Base-by-base conservation (phyloP, 371 early-diverging fungal genomes). In the Dinochytrium kinnereticum region DNA sequence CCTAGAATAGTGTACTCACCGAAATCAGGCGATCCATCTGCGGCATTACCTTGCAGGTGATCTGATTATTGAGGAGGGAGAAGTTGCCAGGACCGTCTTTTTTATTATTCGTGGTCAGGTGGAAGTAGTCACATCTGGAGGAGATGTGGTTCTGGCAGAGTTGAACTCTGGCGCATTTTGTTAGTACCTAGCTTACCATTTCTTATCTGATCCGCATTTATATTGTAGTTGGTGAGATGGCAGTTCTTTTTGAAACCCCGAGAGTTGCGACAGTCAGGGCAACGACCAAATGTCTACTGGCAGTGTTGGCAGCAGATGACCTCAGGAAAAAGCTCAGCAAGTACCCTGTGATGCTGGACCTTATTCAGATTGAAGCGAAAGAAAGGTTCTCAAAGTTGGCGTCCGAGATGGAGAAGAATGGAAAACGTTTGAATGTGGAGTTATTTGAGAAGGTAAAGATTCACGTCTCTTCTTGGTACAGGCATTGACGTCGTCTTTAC, bases 191-290 rank as follows among this genome's bases (percentile, higher is more conserved):
- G 36, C 7, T 21, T 1, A 3, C 21, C 71, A 33, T 37, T 51
- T 7, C 1, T 61, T 15, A 28, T 26, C 7, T 28, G 26, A n/a
- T n/a, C n/a, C n/a, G n/a, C n/a, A n/a, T n/a, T n/a, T n/a, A n/a
- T n/a, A n/a, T 34, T 24, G 2, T 34, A 71, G 84, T 89, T 79
- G 90, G 88, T 1, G 96, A 96, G 73, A 93, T 96, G 34, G 95
- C 93, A 0, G 89, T 95, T 2, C 81, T 95, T 1, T 93, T 92
- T 74, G 88, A 91, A 21, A 88, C 93, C 59, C 86, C 90, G 2
- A 84, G 96, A 7, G 93, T 94, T 17, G 95, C 95, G 38, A 92
- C 90, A 21, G 94, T 96, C 0, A 77, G 91, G 33, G 90, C 93
- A 24, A 85, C 86, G 40, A 86, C 86, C n/a, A 88, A 88, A 51